Conservation (phyloP, 208 protist genomes). For the Histomonas meleagridis region DNA sequence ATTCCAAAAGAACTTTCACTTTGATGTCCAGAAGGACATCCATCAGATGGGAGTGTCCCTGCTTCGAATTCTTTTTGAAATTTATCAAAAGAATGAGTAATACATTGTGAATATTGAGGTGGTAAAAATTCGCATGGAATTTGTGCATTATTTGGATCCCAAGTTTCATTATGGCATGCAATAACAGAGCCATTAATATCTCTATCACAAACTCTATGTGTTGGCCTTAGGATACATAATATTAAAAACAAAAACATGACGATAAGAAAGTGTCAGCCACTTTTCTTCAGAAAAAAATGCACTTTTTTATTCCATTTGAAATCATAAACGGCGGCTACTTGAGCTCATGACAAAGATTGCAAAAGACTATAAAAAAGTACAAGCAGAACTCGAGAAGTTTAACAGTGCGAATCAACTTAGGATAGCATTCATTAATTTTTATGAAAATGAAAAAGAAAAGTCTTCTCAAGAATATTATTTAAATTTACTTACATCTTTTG, state of each 20-base stretch:
- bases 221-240: neutral
- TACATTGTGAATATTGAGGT: neutral
- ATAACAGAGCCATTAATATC: neutral
- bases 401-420: too few species aligned
- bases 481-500: neutral
- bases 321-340: too few species aligned
- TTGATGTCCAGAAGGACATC: neutral
- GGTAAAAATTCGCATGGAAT: slow-evolving; percentile 28
- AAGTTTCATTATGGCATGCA: neutral
- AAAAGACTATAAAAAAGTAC: too few species aligned
- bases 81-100: slow-evolving; percentile 28
- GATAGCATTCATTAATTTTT: too few species aligned
- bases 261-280: too few species aligned
- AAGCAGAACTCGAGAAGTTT: too few species aligned
- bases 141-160: neutral
- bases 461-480: too few species aligned
- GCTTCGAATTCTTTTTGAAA: slow-evolving; percentile 3
- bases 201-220: neutral
- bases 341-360: too few species aligned
- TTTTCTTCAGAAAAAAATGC: too few species aligned
- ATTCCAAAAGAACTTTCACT: neutral
- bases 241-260: too few species aligned
- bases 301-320: too few species aligned
- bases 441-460: too few species aligned
- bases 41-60: neutral